These are phyloP conservation scores for Trichosporon sp. DNA, from an alignment of 1,284 basidiomycete genomes.

Conservation along the genomic window DNA sequence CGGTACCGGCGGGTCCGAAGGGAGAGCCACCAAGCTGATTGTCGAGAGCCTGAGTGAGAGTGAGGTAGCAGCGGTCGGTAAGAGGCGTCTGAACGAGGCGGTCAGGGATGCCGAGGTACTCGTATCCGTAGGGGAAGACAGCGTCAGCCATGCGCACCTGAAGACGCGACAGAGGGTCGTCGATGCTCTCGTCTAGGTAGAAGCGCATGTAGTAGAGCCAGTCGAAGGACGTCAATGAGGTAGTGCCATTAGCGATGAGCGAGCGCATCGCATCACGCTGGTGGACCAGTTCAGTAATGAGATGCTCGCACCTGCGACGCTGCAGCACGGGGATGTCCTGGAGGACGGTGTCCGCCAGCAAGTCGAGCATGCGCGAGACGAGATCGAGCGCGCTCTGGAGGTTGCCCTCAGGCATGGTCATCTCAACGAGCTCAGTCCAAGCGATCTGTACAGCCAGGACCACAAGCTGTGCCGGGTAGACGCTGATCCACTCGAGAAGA, in stretches of 20 bases:
- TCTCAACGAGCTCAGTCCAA: constrained; percentile 85
- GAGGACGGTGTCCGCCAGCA: constrained; percentile 91
- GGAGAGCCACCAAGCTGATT: constrained; percentile 93
- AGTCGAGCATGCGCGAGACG: constrained; percentile 76
- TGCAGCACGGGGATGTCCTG: constrained; percentile 82
- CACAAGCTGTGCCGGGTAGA: constrained; percentile 90
- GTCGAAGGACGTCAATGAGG: constrained; percentile 67
- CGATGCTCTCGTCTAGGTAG: constrained; percentile 68
- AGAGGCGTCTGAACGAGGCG: constrained; percentile 96
- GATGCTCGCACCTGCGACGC: constrained; percentile 93
- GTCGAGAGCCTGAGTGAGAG: constrained; percentile 90
- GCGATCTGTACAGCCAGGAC: constrained; percentile 89
- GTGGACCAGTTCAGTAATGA: constrained; percentile 98
- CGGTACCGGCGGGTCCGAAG: constrained; percentile 97
- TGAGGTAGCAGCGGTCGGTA: constrained; percentile 96
- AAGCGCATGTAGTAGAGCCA: constrained; percentile 99
- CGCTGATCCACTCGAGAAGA: constrained; percentile 84
- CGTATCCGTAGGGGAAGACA: constrained; percentile 94
- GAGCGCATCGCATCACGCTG: constrained; percentile 88
- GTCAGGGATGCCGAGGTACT: constrained; percentile 95
- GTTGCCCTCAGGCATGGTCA: constrained; percentile 57
- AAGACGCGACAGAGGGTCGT: constrained; percentile 73
- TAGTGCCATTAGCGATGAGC: constrained; percentile 64
- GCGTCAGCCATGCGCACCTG: constrained; percentile 84
- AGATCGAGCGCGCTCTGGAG: constrained; percentile 64